These are phyloP conservation scores for Pholiota molesta DNA, from an alignment of 768 basidiomycete genomes.

Conservation along the genomic window DNA sequence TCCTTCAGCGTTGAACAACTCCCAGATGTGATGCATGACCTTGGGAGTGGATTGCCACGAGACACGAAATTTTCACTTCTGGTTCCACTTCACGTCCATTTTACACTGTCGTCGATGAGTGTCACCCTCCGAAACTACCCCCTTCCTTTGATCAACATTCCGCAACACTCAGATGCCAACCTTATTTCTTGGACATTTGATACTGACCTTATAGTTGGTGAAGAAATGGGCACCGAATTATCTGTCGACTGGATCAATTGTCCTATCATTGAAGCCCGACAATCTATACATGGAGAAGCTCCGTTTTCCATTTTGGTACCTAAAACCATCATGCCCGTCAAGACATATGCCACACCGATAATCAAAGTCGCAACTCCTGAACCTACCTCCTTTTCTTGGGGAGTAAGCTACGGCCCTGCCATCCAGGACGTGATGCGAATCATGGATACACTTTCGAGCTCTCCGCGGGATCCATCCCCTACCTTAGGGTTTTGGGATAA, in stretches of 20 bases:
- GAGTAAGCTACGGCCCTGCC: conserved; percentile 82
- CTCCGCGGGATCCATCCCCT: conserved; percentile 81
- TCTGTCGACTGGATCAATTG: conserved; percentile 78
- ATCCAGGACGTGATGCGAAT: conserved; percentile 87
- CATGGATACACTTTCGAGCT: conserved; percentile 77
- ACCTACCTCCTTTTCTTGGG: conserved; percentile 84
- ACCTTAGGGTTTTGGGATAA: conserved; percentile 96
- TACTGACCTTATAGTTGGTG: conserved; percentile 81
- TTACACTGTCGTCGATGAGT: conserved; percentile 62
- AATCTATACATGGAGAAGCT: conserved; percentile 51
- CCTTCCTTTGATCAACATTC: conserved; percentile 79
- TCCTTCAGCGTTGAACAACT: conserved; percentile 59
- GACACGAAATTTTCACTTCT: conserved; percentile 78
- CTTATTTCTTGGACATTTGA: conserved; percentile 63
- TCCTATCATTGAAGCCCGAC: conserved; percentile 58
- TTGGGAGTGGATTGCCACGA: conserved; percentile 68
- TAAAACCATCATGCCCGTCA: conserved; percentile 95
- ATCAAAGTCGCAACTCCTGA: conserved; percentile 67
- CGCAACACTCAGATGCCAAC: conserved; percentile 42
- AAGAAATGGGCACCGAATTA: conserved; percentile 74
- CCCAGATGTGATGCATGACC: conserved; percentile 63
- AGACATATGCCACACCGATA: conserved; percentile 81
- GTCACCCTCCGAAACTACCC: conserved; percentile 86
- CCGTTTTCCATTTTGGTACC: conserved; percentile 69
- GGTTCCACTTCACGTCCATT: conserved; percentile 78